Evolutionary conservation across 768 basidiomycete genomes (phyloP), one percentile per base, ranked within the genome.

Genomic region (Leucocoprinus sp.): DNA sequence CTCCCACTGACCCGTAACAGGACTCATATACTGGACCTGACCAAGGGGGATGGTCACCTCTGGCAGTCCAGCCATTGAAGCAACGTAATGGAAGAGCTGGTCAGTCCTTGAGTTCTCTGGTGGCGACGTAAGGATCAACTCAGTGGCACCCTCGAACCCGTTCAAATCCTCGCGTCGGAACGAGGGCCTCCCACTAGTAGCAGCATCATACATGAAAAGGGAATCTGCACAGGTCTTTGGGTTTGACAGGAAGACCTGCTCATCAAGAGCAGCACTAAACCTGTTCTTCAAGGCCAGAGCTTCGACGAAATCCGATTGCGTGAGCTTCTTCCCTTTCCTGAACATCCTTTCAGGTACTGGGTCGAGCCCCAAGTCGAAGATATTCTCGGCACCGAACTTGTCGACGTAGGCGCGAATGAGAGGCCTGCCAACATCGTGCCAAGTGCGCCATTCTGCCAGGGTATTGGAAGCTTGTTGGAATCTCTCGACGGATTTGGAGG

Each of bases 11-110:
- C 57, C 53, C 31, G 55, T 62, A 7, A 68, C 45, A 22, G 60
- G 60, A 43, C 64, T 66, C 37, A 50, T 59, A 57, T 68, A 68
- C 44, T 42, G 35, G 18, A 61, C 64, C 50, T 68, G 62, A 5
- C 66, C 65, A 44, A 68, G 49, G 5, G 66, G 66, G 9, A 67
- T 51, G 8, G 64, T 66, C 12, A 65, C 52, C 49, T 68, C 66
- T 17, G 66, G 65, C 22, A 66, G 50, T 26, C 60, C 64, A 3
- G 55, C 65, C 64, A 66, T 66, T 28, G 66, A 64, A n/a, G 60
- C 60, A 8, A 68, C 31, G 35, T 57, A 64, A 40, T 60, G 61
- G 48, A 65, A 61, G 42, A 58, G 64, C 33, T 65, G 60, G 7
- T 53, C 48, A 8, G 51, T 22, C 36, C 48, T 50, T 0, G 62